Evolutionary conservation across 805 yeast species (phyloP), one percentile per base, ranked within the genome.

Genomic region (Wickerhamomyces bovis): DNA sequence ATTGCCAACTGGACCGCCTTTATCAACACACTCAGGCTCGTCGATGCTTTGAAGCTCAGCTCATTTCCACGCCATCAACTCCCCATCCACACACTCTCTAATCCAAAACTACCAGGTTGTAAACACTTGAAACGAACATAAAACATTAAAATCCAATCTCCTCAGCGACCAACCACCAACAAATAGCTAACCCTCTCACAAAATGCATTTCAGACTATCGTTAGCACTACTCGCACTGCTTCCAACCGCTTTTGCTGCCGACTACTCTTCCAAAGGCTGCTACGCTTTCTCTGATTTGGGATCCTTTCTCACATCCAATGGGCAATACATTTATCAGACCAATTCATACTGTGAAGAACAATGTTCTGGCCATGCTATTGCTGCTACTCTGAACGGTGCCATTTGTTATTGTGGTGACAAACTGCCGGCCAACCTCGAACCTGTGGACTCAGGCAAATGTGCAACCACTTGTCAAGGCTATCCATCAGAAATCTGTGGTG

Each of bases 321-420:
- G 83, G 26, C 56, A 71, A 3, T 77, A 76, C 61, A 66, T 63
- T 1, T 83, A 67, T 60, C 90, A 85, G 65, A 73, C 89, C 9
- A 74, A 80, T 16, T 68, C 75, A 8, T 67, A 77, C 57, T 84
- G 94, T 63, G 67, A 71, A 48, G 53, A 57, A 8, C 67, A 70
- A 51, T 83, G 96, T 65, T 54, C 64, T 46, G 44, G 75, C 9
- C 68, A 64, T 56, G 65, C 69, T 19, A 70, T 73, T 18, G 75
- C 75, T 38, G 89, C 84, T 4, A 60, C 78, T 30, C 61, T 72
- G 12, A 63, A 71, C 43, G 87, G 89, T 9, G 56, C 69, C 22
- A 62, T 64, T 18, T 86, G 95, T 63, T 84, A 75, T 57, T 86
- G 95, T 63, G 92, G 92, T 23, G 66, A 73, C 55, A 50, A 67